Base-by-base conservation (phyloP, 805 yeast genomes). In the Sungouiella blattae region DNA sequence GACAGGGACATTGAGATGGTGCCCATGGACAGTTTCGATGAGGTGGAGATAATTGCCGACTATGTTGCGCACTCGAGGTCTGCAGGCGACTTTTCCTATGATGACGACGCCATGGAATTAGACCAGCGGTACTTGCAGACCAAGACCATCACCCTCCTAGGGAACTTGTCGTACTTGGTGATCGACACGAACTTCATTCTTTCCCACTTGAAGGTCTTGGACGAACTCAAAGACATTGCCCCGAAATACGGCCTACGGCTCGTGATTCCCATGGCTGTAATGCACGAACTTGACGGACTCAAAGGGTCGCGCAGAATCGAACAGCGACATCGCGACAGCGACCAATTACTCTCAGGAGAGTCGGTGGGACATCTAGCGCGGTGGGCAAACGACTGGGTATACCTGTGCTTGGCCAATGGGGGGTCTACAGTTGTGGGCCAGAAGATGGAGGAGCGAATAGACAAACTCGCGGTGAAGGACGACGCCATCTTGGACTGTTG, bases 401-500 rank as follows among this genome's bases (percentile, higher is more conserved):
- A 77, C 47, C 52, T 59, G 13, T 63, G 70, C 30, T 60, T 89
- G 14, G 84, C 88, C 3, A 64, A 68, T 5, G 52, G 55, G 4
- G 64, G 69, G 20, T 59, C 72, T 0, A 66, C 71, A 0, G 74
- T 88, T 0, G 60, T 71, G 30, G 94, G 86, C 0, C 96, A 89
- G 55, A 75, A 70, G 43, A 26, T 71, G 12, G 55, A 63, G 18
- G 86, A 88, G 52, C 57, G 64, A 17, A 30, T 81, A 1, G 77
- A 80, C 37, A 51, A 53, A 6, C 34, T 49, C 2, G 55, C 78
- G 1, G 35, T 35, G 0, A 80, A 84, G 39, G 97, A 89, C 57
- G 95, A 88, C 50, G 73, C 95, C 0, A 88, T 89, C 41, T 59
- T 88, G 27, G 96, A 89, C 55, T 87, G 96, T 54, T 83, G 94